Base-by-base conservation (phyloP, 768 basidiomycete genomes). In the Cantharellus anzutake region DNA sequence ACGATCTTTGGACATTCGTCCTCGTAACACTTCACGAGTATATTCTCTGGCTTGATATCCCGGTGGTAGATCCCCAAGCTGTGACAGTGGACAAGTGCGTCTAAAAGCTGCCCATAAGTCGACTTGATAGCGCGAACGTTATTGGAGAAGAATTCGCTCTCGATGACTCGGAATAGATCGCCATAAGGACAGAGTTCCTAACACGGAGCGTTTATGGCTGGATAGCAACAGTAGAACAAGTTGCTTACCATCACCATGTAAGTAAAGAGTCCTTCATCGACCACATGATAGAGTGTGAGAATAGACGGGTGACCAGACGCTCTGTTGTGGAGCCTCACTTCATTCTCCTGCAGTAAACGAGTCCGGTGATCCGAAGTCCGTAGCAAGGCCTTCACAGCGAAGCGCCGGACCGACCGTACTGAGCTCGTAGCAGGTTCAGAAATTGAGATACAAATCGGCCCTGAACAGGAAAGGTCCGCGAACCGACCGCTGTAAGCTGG, bases 1-100 rank as follows among this genome's bases (percentile, higher is more conserved):
- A 87, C 83, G 58, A 96, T 79, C 29, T 66, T 63, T 11, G 52
- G 52, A 37, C 14, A 37, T 57, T 80, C 76, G 64, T 76, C 74
- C 55, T 91, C 91, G 63, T 67, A 66, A 29, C 66, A 63, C 29
- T 67, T 68, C 60, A 71, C 71, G 41, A 75, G 64, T 51, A 74
- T 72, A 65, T 74, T 96, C 74, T 99, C 94, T 3, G 96, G 94
- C 75, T 98, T 99, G 67, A 99, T 74, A 70, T 98, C 94, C 50
- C 94, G 86, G 70, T 98, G 94, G 73, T 87, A 94, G 66, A 99
- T 91, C 51, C 88, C 87, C 56, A 86, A 74, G 29, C 79, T 79
- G 70, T 99, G 94, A 70, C 89, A 92, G 71, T 92, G 86, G 65
- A 90, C 85, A 67, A 97, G 85, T 3, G 90, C 88, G 66, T 94